phyloP scores from a whole-genome alignment of 2,329 filamentous ascomycete species.

The Penicillium sp. region DNA sequence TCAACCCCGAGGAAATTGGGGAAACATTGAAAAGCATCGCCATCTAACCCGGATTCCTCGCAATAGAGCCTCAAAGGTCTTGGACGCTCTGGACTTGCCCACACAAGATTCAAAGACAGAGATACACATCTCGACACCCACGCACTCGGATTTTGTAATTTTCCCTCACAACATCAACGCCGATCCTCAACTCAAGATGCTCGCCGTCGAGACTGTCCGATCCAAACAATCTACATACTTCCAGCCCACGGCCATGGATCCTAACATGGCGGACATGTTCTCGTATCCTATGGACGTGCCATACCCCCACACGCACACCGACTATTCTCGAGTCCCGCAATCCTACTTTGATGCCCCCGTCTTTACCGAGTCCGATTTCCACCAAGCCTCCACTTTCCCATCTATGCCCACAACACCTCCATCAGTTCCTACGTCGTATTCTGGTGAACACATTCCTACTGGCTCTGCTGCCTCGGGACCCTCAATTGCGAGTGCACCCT shows the following conservation, averaged over 20 bases:
- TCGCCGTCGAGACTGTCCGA: conserved; percentile 36
- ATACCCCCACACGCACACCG: conserved; percentile 24
- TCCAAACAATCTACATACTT: conserved; percentile 34
- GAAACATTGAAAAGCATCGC: not conserved
- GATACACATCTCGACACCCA: conserved; percentile 9
- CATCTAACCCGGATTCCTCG: not conserved
- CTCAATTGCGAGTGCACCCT: conserved; percentile 60
- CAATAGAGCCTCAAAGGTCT: not conserved
- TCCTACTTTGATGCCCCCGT: conserved; percentile 33
- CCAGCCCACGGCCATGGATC: conserved; percentile 36
- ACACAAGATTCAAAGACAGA: not conserved
- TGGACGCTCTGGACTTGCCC: not conserved
- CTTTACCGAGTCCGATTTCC: conserved; percentile 30
- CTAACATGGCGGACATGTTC: conserved; percentile 34
- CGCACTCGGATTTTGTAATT: conserved; percentile 18
- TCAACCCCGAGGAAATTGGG: not conserved
- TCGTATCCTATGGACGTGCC: conserved; percentile 29
- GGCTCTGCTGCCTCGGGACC: conserved; percentile 63
- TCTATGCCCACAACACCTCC: conserved; percentile 38
- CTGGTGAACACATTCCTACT: conserved; percentile 52
- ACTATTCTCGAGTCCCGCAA: conserved; percentile 24
- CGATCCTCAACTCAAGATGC: conserved; percentile 25
- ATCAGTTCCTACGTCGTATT: conserved; percentile 30
- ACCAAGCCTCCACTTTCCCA: conserved; percentile 30
- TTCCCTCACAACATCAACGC: conserved; percentile 7